Evolutionary conservation across 371 early-diverging fungal species (phyloP).

Genomic region (Mucor plumbeus): DNA sequence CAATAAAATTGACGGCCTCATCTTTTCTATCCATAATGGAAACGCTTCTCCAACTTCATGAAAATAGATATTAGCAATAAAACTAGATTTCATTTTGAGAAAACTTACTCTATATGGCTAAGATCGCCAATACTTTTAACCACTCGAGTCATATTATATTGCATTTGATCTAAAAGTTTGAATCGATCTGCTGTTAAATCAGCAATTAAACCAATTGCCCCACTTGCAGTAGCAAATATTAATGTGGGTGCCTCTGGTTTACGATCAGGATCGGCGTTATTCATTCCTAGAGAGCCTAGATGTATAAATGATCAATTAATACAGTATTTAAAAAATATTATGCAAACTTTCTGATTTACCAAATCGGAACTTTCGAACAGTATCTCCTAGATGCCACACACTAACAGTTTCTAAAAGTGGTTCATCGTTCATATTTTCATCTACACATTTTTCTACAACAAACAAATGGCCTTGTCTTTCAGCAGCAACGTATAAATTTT

Average conservation of each 20-base stretch:
- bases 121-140: slow-evolving; percentile 72
- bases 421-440: slow-evolving; percentile 52
- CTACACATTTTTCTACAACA: slow-evolving; percentile 58
- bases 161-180: slow-evolving; percentile 71
- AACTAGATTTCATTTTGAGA: neutral
- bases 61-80: neutral
- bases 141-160: slow-evolving; percentile 70
- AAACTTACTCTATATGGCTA: slow-evolving; percentile 65
- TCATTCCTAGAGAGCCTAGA: slow-evolving; percentile 76
- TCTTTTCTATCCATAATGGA: slow-evolving; percentile 59
- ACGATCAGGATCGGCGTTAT: slow-evolving; percentile 63
- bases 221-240: slow-evolving; percentile 81
- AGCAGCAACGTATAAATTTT: slow-evolving; percentile 66
- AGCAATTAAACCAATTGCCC: slow-evolving; percentile 83
- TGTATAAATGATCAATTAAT: neutral
- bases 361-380: slow-evolving; percentile 75
- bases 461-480: slow-evolving; percentile 72
- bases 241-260: slow-evolving; percentile 59
- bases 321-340: too few relatives aligned
- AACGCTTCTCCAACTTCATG: slow-evolving; percentile 71
- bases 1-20: slow-evolving; percentile 75
- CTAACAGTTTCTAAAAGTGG: slow-evolving; percentile 68
- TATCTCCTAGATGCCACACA: slow-evolving; percentile 86
- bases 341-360: slow-evolving; percentile 50
- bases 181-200: slow-evolving; percentile 66